These are phyloP conservation scores for Penicillium sp. DNA, from an alignment of 2,329 filamentous ascomycete species.

Conservation along the genomic window DNA sequence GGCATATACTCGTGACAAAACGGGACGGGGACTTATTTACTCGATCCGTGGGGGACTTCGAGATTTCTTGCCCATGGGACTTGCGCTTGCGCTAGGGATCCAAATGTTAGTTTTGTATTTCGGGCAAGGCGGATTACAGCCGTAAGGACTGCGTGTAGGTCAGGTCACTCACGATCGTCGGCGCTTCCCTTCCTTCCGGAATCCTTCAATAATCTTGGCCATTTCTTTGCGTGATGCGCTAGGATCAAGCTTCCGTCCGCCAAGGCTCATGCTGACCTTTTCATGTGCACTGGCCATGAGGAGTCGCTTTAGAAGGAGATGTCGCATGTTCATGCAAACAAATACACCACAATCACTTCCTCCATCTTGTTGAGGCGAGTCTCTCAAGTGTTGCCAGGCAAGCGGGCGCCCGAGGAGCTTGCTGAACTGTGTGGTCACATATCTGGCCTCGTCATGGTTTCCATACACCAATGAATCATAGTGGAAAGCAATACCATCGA, in stretches of 20 bases:
- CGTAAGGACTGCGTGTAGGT: background rate
- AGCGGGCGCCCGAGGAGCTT: constrained; percentile 71
- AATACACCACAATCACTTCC: constrained; percentile 94
- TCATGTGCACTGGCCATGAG: constrained; percentile 78
- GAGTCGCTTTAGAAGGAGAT: constrained; percentile 84
- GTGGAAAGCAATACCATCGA: constrained; percentile 93
- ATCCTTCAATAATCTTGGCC: constrained; percentile 82
- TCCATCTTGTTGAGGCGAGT: constrained; percentile 90
- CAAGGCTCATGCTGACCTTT: constrained; percentile 95
- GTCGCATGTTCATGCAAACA: constrained; percentile 93
- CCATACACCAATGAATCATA: constrained; percentile 84
- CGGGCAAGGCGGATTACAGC: background rate
- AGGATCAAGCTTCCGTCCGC: constrained; percentile 82
- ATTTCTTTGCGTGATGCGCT: constrained; percentile 85
- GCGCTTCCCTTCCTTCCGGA: constrained; percentile 85
- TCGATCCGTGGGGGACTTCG: constrained; percentile 34
- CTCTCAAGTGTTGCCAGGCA: constrained; percentile 77
- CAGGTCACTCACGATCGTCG: constrained; percentile 74
- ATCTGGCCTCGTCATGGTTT: constrained; percentile 76
- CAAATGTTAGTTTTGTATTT: background rate
- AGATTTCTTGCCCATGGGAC: constrained; percentile 34
- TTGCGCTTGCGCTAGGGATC: constrained; percentile 24
- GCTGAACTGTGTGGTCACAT: constrained; percentile 72
- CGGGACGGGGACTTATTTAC: constrained; percentile 13
- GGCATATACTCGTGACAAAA: constrained; percentile 28